phyloP scores from a whole-genome alignment of 768 basidiomycete species.

The Russula foetens region DNA sequence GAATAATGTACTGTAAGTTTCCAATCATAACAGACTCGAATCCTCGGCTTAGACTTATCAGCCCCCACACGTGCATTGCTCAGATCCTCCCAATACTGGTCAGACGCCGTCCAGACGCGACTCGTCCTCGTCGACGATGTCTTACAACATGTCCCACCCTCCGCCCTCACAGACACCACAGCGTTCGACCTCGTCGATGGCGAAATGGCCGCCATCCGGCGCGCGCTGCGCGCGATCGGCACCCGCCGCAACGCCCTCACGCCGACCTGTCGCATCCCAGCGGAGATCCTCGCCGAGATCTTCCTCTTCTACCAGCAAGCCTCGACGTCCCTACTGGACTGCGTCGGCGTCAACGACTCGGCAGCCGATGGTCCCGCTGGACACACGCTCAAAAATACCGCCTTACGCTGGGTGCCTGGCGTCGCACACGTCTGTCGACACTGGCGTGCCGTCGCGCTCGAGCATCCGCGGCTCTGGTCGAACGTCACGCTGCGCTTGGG shows the following conservation, averaged over 20 bases:
- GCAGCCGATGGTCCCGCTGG: not conserved
- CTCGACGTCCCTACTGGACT: not conserved
- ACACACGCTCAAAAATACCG: not conserved
- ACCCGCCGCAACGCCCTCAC: slow-evolving; percentile 14
- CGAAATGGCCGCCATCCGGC: slow-evolving; percentile 11
- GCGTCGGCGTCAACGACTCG: not conserved
- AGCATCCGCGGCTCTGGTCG: slow-evolving; percentile 8
- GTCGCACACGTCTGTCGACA: slow-evolving; percentile 13
- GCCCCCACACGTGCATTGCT: not conserved
- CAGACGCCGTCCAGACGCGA: slow-evolving; percentile 8
- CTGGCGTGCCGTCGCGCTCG: slow-evolving; percentile 10
- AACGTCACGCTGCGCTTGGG: not conserved
- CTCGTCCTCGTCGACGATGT: slow-evolving; percentile 6
- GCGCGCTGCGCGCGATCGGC: slow-evolving; percentile 2
- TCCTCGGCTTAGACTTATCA: not conserved
- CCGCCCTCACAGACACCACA: not conserved
- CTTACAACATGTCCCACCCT: slow-evolving; percentile 3
- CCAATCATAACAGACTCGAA: not conserved
- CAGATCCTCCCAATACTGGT: slow-evolving; percentile 15
- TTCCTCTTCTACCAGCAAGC: slow-evolving; percentile 10
- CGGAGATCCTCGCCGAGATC: slow-evolving; percentile 11
- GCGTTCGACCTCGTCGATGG: slow-evolving; percentile 3
- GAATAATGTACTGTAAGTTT: slow-evolving; percentile 5
- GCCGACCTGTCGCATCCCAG: slow-evolving; percentile 9
- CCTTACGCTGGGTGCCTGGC: slow-evolving; percentile 6